phyloP scores from a whole-genome alignment of 305 asterid genomes.

The Solanum chacoense region DNA sequence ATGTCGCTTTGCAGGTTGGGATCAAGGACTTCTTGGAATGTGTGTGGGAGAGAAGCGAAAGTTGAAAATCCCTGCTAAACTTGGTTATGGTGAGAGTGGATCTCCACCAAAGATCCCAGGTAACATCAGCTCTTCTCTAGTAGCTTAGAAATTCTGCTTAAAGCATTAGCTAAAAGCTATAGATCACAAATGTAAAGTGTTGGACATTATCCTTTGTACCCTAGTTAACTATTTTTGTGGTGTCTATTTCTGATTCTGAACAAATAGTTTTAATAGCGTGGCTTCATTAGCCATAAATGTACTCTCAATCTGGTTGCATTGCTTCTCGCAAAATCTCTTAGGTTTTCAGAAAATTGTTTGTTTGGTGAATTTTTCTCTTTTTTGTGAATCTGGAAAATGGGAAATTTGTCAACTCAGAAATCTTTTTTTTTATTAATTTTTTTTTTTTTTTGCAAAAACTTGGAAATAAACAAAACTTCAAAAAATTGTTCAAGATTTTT shows the following conservation, averaged over 20 bases:
- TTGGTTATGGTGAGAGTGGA: slow-evolving; percentile 92
- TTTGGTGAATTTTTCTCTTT: not conserved
- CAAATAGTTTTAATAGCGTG: not conserved
- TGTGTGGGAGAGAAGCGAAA: slow-evolving; percentile 93
- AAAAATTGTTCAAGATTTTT: not conserved
- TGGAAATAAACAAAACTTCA: not conserved
- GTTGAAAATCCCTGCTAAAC: slow-evolving; percentile 87
- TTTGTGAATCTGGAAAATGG: not conserved
- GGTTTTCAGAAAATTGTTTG: not conserved
- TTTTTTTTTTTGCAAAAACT: not conserved
- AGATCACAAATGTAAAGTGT: not conserved
- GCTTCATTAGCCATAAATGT: not conserved
- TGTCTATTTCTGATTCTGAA: not conserved
- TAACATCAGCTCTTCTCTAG: slow-evolving; percentile 9
- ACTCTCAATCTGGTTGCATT: not conserved
- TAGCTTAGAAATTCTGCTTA: not conserved
- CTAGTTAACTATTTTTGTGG: not conserved
- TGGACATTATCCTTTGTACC: not conserved
- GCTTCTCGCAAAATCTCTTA: not conserved
- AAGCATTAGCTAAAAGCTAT: not conserved
- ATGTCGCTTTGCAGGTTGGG: slow-evolving; percentile 68
- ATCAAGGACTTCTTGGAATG: slow-evolving; percentile 90
- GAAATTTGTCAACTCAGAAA: not conserved
- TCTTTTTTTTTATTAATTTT: not conserved
- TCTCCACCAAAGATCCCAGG: slow-evolving; percentile 97